Evolutionary conservation across 176 grass and related monocot genomes (phyloP), one percentile per base, ranked within the genome.

Genomic region (Alloteropsis semialata): DNA sequence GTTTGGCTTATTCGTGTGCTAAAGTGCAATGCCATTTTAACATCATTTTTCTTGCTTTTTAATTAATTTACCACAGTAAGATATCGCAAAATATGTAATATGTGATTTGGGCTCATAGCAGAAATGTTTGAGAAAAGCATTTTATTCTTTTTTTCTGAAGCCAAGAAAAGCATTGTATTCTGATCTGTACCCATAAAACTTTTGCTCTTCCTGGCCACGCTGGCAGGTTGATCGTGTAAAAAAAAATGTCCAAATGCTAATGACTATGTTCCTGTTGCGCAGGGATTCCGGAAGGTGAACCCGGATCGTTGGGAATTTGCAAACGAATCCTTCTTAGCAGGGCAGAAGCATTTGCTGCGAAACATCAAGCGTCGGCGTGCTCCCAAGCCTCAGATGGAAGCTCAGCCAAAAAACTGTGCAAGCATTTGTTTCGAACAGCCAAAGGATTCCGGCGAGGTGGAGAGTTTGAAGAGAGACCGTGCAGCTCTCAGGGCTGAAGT

Each of bases 211-310:
- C 36, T 36, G 4, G 42, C 3, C 42, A 54, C 4, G 8, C 24
- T 5, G 7, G 17, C 22, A 70, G 36, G 16, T 37, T 78, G 38
- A 78, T 17, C 69, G 49, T 73, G 46, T 19, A 14, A 49, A n/a
- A n/a, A n/a, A n/a, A n/a, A n/a, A n/a, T n/a, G 3, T 48, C 5
- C 29, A 62, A 78, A 82, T 53, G 21, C 29, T 79, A 65, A 36
- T 50, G 16, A 46, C 8, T 45, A 5, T 83, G 17, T 34, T 63
- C 17, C 54, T 72, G 17, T 34, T 80, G 42, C 77, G 24, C 39
- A 91, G 89, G 89, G 89, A 24, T 91, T 91, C 63, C 82, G 85
- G 57, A 88, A 88, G 82, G 82, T 82, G 38, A 87, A 78, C 48
- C 85, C 85, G 9, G 72, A 85, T 65, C 64, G 65, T 44, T 88